Evolutionary conservation across 495 filamentous ascomycete genomes (phyloP).

Genomic region (Pseudotulostoma volvatum): DNA sequence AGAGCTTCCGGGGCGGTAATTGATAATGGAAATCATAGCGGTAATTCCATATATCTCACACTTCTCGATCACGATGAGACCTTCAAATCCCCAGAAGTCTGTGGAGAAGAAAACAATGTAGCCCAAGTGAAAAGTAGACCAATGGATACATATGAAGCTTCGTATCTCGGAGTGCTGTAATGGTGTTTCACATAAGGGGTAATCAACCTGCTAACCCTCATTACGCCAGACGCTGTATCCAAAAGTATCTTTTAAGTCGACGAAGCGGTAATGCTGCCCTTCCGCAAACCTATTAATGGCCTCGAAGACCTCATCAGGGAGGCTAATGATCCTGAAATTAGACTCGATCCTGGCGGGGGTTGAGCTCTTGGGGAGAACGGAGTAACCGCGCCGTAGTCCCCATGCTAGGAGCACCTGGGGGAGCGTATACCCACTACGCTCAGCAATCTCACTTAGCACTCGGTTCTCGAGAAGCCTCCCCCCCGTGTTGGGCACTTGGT

Average conservation of each 20-base stretch:
- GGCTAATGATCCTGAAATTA: constrained; percentile 47
- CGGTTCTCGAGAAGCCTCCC: constrained; percentile 44
- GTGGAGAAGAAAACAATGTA: too few relatives aligned
- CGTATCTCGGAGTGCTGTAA: too few relatives aligned
- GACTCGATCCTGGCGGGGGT: constrained; percentile 45
- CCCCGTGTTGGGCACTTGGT: constrained; percentile 46
- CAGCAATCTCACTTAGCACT: constrained; percentile 41
- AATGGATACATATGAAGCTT: too few relatives aligned
- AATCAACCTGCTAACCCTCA: too few relatives aligned
- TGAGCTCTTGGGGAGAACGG: constrained; percentile 55
- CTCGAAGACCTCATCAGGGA: constrained; percentile 37
- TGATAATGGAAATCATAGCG: too few relatives aligned
- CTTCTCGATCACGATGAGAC: too few relatives aligned
- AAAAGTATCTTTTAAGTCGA: constrained; percentile 67
- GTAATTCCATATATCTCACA: too few relatives aligned
- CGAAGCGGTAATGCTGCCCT: constrained; percentile 48
- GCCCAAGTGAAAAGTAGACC: too few relatives aligned
- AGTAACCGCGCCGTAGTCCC: constrained; percentile 56
- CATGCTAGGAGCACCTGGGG: constrained; percentile 55
- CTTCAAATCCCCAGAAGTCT: too few relatives aligned
- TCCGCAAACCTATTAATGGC: constrained; percentile 44
- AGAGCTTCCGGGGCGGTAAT: too few relatives aligned
- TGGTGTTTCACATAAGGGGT: too few relatives aligned
- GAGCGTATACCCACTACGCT: constrained; percentile 44
- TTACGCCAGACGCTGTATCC: constrained; percentile 36